phyloP scores from a whole-genome alignment of 169 alveolate species.

The Perkinsus marinus region DNA sequence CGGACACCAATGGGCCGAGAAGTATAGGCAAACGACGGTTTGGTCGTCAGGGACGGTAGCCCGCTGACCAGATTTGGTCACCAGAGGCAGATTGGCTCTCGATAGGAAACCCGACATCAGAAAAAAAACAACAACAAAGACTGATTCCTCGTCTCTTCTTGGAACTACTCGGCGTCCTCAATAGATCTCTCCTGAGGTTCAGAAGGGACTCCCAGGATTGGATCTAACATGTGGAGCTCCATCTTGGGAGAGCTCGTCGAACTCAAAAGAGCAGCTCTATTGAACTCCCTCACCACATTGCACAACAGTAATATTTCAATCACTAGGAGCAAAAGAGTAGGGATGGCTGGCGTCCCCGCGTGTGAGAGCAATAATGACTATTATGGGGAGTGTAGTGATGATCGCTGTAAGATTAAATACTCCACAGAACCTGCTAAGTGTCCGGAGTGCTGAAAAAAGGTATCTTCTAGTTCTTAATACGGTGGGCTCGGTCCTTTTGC shows the following conservation, averaged over 20 bases:
- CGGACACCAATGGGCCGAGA: slow-evolving; percentile 62
- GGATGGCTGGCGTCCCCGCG: background rate
- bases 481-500: background rate
- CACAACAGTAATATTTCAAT: too few relatives aligned
- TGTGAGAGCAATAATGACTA: too few relatives aligned
- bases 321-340: too few relatives aligned
- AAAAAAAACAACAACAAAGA: background rate
- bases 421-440: background rate
- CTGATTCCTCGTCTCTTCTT: too few relatives aligned
- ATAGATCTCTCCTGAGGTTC: too few relatives aligned
- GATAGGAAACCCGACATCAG: background rate
- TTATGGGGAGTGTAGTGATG: too few relatives aligned
- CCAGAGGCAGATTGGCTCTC: background rate
- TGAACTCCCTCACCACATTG: too few relatives aligned
- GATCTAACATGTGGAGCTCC: too few relatives aligned
- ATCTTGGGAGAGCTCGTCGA: too few relatives aligned
- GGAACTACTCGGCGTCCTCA: too few relatives aligned
- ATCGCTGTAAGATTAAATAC: background rate
- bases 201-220: too few relatives aligned
- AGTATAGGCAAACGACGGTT: slow-evolving; percentile 40
- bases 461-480: background rate
- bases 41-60: background rate
- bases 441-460: background rate
- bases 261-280: too few relatives aligned
- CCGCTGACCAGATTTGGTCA: background rate